Base-by-base conservation (phyloP, 805 yeast species). In the Soucietia sequanensis region DNA sequence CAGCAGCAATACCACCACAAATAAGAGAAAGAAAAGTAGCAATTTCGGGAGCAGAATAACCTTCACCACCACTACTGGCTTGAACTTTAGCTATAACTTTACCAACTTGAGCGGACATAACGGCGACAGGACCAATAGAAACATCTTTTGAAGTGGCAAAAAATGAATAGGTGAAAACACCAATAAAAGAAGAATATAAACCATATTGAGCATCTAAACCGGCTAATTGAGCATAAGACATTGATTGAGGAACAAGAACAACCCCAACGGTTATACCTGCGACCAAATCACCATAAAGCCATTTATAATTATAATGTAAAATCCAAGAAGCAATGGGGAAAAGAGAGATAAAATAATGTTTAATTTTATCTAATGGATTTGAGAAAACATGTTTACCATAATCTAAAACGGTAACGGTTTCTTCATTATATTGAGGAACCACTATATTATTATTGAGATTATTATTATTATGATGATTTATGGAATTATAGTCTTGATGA, bases 141-240 rank as follows among this genome's bases (percentile, higher is more conserved):
- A 90, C 95, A 70, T 90, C 97, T 60, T 90, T 90, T 16, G 95
- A 84, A 10, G 97, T 90, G 10, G 97, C 97, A 62, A 90, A 90
- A 50, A 90, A 75, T 32, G 95, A 83, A 60, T 90, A 90, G 34
- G 84, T 77, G 52, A 88, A 75, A 9, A 89, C 95, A 54, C 97
- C 97, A 30, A 90, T 81, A 52, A 90, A 90, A 0, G 95, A 85
- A 10, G 96, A 86, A 62, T 90, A 90, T 30, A 90, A 74, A 32
- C 97, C 97, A 50, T 81, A 90, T 58, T 89, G 83, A 5, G 95
- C 79, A 4, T 80, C 70, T 41, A 90, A 72, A 4, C 84, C 80
- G 5, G 97, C 97, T 42, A 90, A 65, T 53, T 76, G 80, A 6
- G 97, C 97, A 56, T 90, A 90, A 0, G 96, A 89, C 97, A 90